Evolutionary conservation across 2,329 filamentous ascomycete species (phyloP).

Genomic region (Knoxdaviesia capensis): DNA sequence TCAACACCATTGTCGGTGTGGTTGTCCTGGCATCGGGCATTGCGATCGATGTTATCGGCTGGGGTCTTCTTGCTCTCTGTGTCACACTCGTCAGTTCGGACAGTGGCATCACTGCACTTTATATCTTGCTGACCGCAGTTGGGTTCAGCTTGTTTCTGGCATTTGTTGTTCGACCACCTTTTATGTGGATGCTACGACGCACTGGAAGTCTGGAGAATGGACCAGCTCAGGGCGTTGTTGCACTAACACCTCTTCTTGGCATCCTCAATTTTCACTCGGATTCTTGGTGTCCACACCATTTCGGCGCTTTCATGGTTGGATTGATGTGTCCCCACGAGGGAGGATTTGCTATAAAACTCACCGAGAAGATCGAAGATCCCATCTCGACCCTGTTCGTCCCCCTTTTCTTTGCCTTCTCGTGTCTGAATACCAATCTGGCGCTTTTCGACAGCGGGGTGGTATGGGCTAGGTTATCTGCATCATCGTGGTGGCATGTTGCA

Average conservation of each 20-base stretch:
- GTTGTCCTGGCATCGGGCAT: slow-evolving; percentile 82
- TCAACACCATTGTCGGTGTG: slow-evolving; percentile 65
- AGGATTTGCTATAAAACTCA: slow-evolving; percentile 76
- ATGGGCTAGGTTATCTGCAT: slow-evolving; percentile 79
- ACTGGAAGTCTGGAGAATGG: slow-evolving; percentile 71
- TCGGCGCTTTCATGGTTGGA: slow-evolving; percentile 78
- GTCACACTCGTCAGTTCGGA: slow-evolving; percentile 83
- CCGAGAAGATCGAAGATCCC: slow-evolving; percentile 86
- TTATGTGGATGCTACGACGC: slow-evolving; percentile 53
- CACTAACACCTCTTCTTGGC: slow-evolving; percentile 60
- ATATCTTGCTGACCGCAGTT: slow-evolving; percentile 55
- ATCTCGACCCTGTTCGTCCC: slow-evolving; percentile 69
- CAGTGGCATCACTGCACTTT: slow-evolving; percentile 64
- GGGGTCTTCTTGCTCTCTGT: slow-evolving; percentile 82
- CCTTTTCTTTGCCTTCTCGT: slow-evolving; percentile 84
- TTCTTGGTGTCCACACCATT: slow-evolving; percentile 86
- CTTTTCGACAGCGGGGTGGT: slow-evolving; percentile 62
- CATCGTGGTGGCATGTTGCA: slow-evolving; percentile 60
- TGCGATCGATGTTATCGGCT: slow-evolving; percentile 62
- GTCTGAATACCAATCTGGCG: slow-evolving; percentile 72
- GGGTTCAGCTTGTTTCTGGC: slow-evolving; percentile 62
- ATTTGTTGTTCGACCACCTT: slow-evolving; percentile 50
- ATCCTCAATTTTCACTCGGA: slow-evolving; percentile 70
- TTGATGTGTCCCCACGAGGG: slow-evolving; percentile 80
- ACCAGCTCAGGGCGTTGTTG: slow-evolving; percentile 68